Evolutionary conservation across 75 land plant species (phyloP).

Genomic region (Sequoia sempervirens): DNA sequence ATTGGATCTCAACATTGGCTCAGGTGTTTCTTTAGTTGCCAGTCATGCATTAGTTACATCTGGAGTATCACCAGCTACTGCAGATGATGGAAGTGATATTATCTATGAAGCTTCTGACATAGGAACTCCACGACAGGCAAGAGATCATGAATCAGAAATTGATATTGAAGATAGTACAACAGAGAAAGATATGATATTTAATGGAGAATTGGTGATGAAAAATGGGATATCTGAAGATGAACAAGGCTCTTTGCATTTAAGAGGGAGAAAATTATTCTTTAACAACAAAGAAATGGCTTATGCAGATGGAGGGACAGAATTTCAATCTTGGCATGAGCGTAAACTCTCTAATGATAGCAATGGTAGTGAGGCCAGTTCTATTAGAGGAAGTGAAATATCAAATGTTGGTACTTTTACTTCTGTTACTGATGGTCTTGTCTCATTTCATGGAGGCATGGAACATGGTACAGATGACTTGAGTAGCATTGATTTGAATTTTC

Average conservation of each 20-base stretch:
- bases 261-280: conserved; percentile 16
- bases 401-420: conserved; percentile 30
- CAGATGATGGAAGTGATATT: conserved; percentile 59
- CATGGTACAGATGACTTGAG: conserved; percentile 14
- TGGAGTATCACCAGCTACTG: conserved; percentile 27
- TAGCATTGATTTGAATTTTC: conserved; percentile 28
- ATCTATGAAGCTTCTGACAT: conserved; percentile 49
- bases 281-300: conserved; percentile 11
- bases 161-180: conserved; percentile 28
- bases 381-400: conserved; percentile 73
- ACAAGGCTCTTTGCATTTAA: conserved; percentile 2
- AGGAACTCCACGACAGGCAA: conserved; percentile 48
- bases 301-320: conserved; percentile 15
- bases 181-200: conserved; percentile 22
- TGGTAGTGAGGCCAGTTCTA: conserved; percentile 71
- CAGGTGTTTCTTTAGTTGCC: conserved; percentile 21
- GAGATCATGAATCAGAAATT: conserved; percentile 29
- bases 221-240: conserved; percentile 40
- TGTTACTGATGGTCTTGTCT: conserved; percentile 28
- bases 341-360: conserved; percentile 69
- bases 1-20: conserved; percentile 5
- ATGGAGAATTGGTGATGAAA: conserved; percentile 28
- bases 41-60: conserved; percentile 42
- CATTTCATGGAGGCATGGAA: conserved; percentile 27
- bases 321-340: conserved; percentile 51